Base-by-base conservation (phyloP, 805 yeast species). In the Peterozyma xylosa region DNA sequence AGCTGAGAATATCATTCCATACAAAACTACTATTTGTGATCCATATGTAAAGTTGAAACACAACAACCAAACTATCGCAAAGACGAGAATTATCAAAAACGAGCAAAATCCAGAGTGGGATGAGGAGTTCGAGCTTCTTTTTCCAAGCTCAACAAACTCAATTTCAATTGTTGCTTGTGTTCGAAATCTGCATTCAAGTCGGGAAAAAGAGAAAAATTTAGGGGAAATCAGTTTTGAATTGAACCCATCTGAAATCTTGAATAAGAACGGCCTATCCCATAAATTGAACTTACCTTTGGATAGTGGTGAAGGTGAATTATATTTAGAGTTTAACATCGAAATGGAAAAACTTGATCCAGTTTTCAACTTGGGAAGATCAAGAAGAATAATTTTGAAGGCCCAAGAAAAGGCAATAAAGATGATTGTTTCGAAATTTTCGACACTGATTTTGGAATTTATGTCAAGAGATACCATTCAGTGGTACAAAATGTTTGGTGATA, bases 91-190 rank as follows among this genome's bases (percentile, higher is more conserved):
- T 0, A 67, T 85, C 3, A 67, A 70, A 30, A 76, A 76, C 43
- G 76, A 80, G 4, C 63, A 74, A 32, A 78, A 80, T 52, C 96
- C 97, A 0, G 76, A 73, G 13, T 91, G 95, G 95, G 86, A 86
- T 53, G 96, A 90, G 64, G 86, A 84, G 45, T 86, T 88, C 57
- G 96, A 88, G 58, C 46, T 43, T 34, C 38, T 35, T 9, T n/a
- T 41, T 5, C 47, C 49, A 64, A 27, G 63, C 56, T 30, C 54
- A 69, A 3, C 60, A 62, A 0, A 68, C 72, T 2, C 56, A 73
- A 2, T 63, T 71, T 7, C 27, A 21, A 33, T 68, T 76, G 27
- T 50, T 84, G 74, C 78, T 1, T 80, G 82, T 1, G 74, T 86
- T 0, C 86, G 95, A 95, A 82, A 82, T 53, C 82, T 78, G 36